phyloP scores from a whole-genome alignment of 169 alveolate species.

The Sarcocystis neurona region DNA sequence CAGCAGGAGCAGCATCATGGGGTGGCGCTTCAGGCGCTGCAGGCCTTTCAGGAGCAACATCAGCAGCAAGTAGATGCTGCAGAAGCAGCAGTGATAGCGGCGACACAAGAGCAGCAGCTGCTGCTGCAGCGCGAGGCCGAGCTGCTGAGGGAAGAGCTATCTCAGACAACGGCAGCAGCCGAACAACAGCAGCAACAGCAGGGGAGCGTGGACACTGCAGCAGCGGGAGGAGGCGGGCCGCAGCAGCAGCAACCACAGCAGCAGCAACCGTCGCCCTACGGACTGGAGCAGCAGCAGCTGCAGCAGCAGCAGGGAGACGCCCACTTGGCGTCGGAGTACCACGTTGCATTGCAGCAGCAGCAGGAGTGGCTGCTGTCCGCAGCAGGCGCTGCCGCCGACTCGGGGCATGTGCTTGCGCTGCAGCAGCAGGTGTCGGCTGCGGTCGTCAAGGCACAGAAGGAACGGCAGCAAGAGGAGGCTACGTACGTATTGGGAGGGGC shows the following conservation, averaged over 20 bases:
- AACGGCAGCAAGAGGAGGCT: neutral
- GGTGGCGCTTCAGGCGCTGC: slow-evolving; percentile 8
- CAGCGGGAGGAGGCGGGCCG: neutral
- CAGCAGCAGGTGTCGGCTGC: no score
- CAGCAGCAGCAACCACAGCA: neutral
- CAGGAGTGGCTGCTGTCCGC: no score
- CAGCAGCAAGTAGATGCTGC: slow-evolving; percentile 27
- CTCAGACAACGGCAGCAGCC: neutral
- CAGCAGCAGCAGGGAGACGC: neutral
- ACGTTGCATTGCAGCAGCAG: no score
- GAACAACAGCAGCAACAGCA: neutral
- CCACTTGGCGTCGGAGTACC: neutral
- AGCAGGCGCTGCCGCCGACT: neutral
- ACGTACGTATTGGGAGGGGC: no score
- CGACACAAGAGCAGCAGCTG: slow-evolving; percentile 38
- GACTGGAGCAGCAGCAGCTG: neutral
- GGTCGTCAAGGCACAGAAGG: neutral
- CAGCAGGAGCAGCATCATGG: slow-evolving; percentile 38
- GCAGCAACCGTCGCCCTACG: neutral
- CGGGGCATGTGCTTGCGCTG: neutral
- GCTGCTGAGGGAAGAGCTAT: neutral
- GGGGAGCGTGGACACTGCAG: neutral
- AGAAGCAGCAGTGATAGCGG: slow-evolving; percentile 5
- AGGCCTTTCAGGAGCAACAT: slow-evolving; percentile 11
- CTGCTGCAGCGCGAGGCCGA: slow-evolving; percentile 30